Conservation (phyloP, 2,329 filamentous ascomycete genomes). For the Bipolaris bicolor region DNA sequence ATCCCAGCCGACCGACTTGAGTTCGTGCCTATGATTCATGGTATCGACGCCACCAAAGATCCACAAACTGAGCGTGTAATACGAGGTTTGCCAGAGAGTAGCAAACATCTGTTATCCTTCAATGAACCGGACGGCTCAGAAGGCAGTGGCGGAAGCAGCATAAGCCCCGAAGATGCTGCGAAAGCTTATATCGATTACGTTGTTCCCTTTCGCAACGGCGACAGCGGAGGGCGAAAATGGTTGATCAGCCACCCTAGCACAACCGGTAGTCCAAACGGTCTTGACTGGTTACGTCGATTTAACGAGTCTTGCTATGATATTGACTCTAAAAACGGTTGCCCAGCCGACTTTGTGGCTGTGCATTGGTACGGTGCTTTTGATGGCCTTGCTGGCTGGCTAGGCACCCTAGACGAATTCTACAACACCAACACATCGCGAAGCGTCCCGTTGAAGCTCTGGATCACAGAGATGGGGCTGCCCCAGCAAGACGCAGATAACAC, state of each 20-base stretch:
- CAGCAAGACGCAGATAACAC: constrained; percentile 63
- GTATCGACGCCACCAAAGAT: constrained; percentile 53
- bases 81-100: constrained; percentile 60
- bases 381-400: constrained; percentile 70
- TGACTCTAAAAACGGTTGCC: constrained; percentile 52
- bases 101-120: constrained; percentile 73
- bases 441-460: constrained; percentile 63
- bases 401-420: constrained; percentile 62
- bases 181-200: constrained; percentile 74
- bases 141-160: constrained; percentile 66
- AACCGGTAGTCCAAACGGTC: constrained; percentile 66
- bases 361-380: constrained; percentile 70
- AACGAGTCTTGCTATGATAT: constrained; percentile 62
- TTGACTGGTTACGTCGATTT: constrained; percentile 73
- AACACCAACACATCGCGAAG: constrained; percentile 57
- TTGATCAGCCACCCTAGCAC: constrained; percentile 73
- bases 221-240: constrained; percentile 56
- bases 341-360: constrained; percentile 58
- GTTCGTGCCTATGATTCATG: constrained; percentile 84
- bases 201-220: constrained; percentile 66
- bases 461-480: constrained; percentile 75
- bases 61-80: constrained; percentile 65
- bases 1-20: constrained; percentile 60
- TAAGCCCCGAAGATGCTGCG: constrained; percentile 68
- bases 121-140: constrained; percentile 76